phyloP scores from a whole-genome alignment of 305 asterid species.

The Fraxinus floribunda region DNA sequence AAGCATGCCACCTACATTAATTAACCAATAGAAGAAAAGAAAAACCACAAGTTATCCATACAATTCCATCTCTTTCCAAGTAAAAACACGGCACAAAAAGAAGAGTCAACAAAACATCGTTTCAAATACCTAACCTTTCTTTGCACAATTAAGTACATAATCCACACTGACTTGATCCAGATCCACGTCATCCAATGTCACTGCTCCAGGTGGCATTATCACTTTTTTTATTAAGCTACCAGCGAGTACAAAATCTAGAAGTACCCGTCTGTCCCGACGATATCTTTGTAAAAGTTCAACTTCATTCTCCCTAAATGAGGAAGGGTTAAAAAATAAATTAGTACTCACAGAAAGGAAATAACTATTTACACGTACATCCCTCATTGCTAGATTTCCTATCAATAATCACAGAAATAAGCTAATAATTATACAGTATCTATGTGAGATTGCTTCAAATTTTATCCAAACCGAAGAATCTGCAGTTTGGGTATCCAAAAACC shows the following conservation, averaged over 20 bases:
- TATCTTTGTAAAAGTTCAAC: constrained; percentile 79
- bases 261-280: constrained; percentile 81
- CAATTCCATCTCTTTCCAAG: constrained; percentile 6
- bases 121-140: constrained; percentile 59
- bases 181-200: constrained; percentile 94
- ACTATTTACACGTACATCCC: not conserved
- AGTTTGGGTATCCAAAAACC: constrained; percentile 6
- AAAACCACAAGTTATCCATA: constrained; percentile 19
- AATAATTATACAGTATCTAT: constrained; percentile 1
- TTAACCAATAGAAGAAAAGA: constrained; percentile 24
- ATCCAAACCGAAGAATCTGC: constrained; percentile 13
- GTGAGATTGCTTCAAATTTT: not conserved
- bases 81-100: not conserved
- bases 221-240: constrained; percentile 92
- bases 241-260: constrained; percentile 73
- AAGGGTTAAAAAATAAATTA: constrained; percentile 17
- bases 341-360: constrained; percentile 13
- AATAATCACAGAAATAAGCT: constrained; percentile 18
- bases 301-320: constrained; percentile 63
- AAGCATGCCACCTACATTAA: constrained; percentile 67
- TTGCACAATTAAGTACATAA: constrained; percentile 77
- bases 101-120: constrained; percentile 11
- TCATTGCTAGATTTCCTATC: constrained; percentile 18
- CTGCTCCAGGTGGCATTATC: constrained; percentile 98
- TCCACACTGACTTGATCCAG: constrained; percentile 98